Evolutionary conservation across 345 rosid species (phyloP), one percentile per base, ranked within the genome.

Genomic region (Punica granatum): DNA sequence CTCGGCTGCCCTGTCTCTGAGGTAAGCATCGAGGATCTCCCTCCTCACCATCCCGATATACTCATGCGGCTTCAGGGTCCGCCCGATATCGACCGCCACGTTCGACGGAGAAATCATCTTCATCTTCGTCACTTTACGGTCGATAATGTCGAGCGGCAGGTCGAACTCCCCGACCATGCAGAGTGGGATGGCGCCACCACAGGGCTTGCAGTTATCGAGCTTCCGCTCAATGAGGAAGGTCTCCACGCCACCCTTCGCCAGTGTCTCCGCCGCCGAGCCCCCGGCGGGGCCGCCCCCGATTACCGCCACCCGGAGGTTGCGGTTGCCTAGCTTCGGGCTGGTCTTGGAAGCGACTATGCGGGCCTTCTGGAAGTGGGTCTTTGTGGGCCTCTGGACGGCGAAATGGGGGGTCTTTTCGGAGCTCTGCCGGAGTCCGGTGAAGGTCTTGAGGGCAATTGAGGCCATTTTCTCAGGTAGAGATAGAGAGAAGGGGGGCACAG

Each of bases 41-140:
- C 98, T 63, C 75, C 97, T 84, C 83, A 90, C 94, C 97, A 90
- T 92, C 54, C 98, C 96, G 4, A 92, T 92, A n/a, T 92, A 92
- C 87, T 92, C 94, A 54, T 92, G 97, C 7, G 96, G 88, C 83
- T 92, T 92, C 62, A 92, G 77, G n/a, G 96, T 92, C 67, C 72
- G 83, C 6, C 97, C 98, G n/a, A 92, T 88, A 33, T 92, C 96
- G n/a, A 92, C 97, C 8, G 98, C 89, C 9, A 92, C 81, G 74
- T 92, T 92, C n/a, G 96, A 92, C 8, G 97, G 98, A 0, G 97
- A 90, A 9, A 92, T 88, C 98, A 92, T 92, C 85, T 88, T 92
- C 97, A 92, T 92, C 78, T 87, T 87, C 32, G 97, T 92, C 65
- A 90, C 97, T 15, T 74, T 73, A 61, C 98, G 81, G 80, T 92